Percentiles rank a stretch among this genome's conserved stretches.
These are phyloP conservation scores for Pythium rhizo-oryzae DNA, from an alignment of 352 stramenopile species.

Conservation along the genomic window DNA sequence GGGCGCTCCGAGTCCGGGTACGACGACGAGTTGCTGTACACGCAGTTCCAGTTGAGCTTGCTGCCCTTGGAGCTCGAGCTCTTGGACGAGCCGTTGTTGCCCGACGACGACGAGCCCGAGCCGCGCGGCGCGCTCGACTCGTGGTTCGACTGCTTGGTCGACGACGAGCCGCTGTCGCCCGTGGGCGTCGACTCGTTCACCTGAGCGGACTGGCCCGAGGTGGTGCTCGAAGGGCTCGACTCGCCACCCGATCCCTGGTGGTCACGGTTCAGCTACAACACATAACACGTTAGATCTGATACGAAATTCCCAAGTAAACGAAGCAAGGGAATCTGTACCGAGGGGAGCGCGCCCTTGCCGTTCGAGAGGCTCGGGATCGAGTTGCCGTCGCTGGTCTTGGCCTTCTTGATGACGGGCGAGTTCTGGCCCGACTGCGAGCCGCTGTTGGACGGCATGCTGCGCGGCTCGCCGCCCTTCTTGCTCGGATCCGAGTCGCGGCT, in stretches of 20 bases:
- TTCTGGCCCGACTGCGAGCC: constrained; percentile 41
- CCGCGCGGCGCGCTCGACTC: constrained; percentile 18
- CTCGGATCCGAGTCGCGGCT: constrained; percentile 54
- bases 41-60: constrained; percentile 85
- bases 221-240: constrained; percentile 56
- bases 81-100: constrained; percentile 62
- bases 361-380: constrained; percentile 73
- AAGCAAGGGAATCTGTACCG: constrained; percentile 35
- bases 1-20: constrained; percentile 84
- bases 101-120: constrained; percentile 20
- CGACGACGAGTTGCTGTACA: constrained; percentile 74
- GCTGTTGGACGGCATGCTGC: constrained; percentile 32
- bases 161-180: constrained; percentile 20
- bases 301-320: constrained; percentile 22
- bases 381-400: constrained; percentile 55
- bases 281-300: constrained; percentile 35
- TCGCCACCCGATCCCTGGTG: constrained; percentile 50
- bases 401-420: constrained; percentile 78
- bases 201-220: constrained; percentile 27
- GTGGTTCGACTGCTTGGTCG: constrained; percentile 26
- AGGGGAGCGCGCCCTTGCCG: constrained; percentile 57
- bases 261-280: constrained; percentile 66
- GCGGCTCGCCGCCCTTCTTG: constrained; percentile 47
- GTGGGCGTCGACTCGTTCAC: constrained; percentile 37
- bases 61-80: constrained; percentile 80